Evolutionary conservation across 179 eudicot genomes (phyloP), one percentile per base, ranked within the genome.

Genomic region (Gypsophila paniculata): DNA sequence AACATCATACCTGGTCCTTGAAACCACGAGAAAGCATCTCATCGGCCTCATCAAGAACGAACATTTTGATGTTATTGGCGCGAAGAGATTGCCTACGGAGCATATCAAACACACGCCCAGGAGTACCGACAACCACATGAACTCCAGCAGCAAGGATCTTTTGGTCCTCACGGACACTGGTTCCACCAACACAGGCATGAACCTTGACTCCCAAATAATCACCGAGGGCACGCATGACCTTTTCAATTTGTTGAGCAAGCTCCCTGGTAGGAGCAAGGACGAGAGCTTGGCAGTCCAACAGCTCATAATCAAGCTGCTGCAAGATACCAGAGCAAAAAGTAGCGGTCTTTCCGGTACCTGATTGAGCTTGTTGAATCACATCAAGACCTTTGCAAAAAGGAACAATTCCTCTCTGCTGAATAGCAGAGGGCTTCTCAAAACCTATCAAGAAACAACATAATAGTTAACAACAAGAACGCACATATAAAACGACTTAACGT

Each of bases 1-100:
- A 46, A 26, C 11, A 67, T 9, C 48, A 67, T 42, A 88, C 92
- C 92, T 88, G 92, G 75, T 88, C 92, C 88, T 86, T 86, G 68
- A 88, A 88, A 61, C 94, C 94, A 6, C 91, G 82, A 1, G 94
- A 89, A 66, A 89, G 94, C 91, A 89, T 87, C 76, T 89, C 94
- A 84, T 87, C 94, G 11, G 91, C 94, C 78, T 89, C 94, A 73
- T 89, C 94, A 67, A 89, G 42, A 42, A 86, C 89, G 77, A 88
- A 86, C 88, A 88, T 88, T 69, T 73, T 82, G 65, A 88, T 86
- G 72, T 74, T 61, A 70, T 84, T 82, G 23, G 92, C 66, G 42
- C 84, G 85, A 52, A 88, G 86, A 5, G 88, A 86, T 72, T 86
- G 83, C 67, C 89, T 88, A 26, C 88, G 81, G 68, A 89, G 53